A percentile compares a stretch with the other conserved stretches of the same genome.
These are phyloP conservation scores for Phlebiopsis flavidoalba DNA, from an alignment of 768 basidiomycete species.

Conservation along the genomic window DNA sequence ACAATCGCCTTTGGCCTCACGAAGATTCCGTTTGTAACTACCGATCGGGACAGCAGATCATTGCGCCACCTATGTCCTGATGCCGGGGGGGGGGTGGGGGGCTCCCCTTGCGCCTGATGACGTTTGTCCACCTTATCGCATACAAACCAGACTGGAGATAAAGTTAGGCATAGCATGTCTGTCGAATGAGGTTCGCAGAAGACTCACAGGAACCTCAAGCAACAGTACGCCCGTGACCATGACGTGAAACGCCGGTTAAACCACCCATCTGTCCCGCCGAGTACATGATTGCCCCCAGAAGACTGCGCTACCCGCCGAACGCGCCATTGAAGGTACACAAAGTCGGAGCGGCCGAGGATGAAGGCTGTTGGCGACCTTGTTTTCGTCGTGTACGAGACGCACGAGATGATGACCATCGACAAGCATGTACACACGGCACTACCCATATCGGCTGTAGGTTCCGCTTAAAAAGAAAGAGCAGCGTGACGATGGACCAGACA, in stretches of 20 bases:
- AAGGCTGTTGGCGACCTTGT: slow-evolving; percentile 77
- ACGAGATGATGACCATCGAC: slow-evolving; percentile 85
- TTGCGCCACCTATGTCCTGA: slow-evolving; percentile 81
- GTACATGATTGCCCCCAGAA: slow-evolving; percentile 73
- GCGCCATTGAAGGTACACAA: slow-evolving; percentile 81
- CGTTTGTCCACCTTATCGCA: slow-evolving; percentile 78
- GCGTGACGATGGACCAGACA: slow-evolving; percentile 62
- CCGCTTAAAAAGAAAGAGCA: too few relatives aligned
- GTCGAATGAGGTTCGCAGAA: too few relatives aligned
- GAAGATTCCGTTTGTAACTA: slow-evolving; percentile 84
- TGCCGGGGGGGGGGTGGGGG: too few relatives aligned
- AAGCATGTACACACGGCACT: slow-evolving; percentile 62
- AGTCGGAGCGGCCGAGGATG: slow-evolving; percentile 75
- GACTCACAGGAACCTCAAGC: slow-evolving; percentile 75
- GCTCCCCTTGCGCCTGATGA: slow-evolving; percentile 67
- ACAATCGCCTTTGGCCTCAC: slow-evolving; percentile 83
- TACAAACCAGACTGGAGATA: slow-evolving; percentile 71
- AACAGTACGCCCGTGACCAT: slow-evolving; percentile 92
- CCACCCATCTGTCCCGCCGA: slow-evolving; percentile 77
- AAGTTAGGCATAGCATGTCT: background rate
- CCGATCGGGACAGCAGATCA: slow-evolving; percentile 88
- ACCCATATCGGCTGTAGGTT: slow-evolving; percentile 71
- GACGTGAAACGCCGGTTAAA: slow-evolving; percentile 79
- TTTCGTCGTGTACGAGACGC: slow-evolving; percentile 69
- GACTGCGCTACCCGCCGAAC: slow-evolving; percentile 68